Percentiles rank a stretch among this genome's conserved stretches.
Evolutionary conservation across 306 rosid species (phyloP).

Genomic region (Parietaria judaica): DNA sequence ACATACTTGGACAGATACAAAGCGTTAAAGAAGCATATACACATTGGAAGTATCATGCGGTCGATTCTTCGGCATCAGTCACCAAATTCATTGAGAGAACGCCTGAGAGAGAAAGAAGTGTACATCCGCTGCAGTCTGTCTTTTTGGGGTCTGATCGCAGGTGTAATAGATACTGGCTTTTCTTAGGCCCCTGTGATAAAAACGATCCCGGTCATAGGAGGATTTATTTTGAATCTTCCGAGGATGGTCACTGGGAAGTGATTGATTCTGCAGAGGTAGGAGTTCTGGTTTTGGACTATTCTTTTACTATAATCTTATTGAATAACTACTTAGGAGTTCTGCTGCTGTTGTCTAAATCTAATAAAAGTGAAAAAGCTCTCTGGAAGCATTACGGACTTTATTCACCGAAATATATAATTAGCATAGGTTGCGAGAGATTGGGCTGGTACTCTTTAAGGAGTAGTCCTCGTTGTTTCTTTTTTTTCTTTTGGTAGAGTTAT

Average conservation of each 20-base stretch:
- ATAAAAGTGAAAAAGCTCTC: no score
- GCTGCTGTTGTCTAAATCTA: no score
- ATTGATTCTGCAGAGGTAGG: conserved; percentile 82
- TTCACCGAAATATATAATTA: not conserved
- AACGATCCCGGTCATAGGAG: conserved; percentile 92
- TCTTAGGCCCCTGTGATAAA: conserved; percentile 81
- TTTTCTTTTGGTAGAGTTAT: no score
- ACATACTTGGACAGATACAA: conserved; percentile 38
- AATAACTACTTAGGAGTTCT: no score
- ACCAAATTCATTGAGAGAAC: conserved; percentile 31
- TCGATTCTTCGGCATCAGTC: conserved; percentile 57
- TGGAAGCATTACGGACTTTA: no score
- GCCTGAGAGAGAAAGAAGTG: conserved; percentile 28
- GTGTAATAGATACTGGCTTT: conserved; percentile 96
- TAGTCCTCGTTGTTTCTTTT: no score
- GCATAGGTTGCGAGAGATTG: not conserved
- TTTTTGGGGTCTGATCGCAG: conserved; percentile 97
- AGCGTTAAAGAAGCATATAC: conserved; percentile 29
- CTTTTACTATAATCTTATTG: no score
- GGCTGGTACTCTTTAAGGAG: no score
- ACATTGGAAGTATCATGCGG: conserved; percentile 38
- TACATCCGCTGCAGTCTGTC: conserved; percentile 84
- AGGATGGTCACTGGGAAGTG: conserved; percentile 98
- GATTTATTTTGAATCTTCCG: conserved; percentile 94
- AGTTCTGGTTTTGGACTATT: no score